Percentiles rank a stretch among this genome's conserved stretches.
Evolutionary conservation across 805 yeast genomes (phyloP).

Genomic region (Kazachstania martiniae): DNA sequence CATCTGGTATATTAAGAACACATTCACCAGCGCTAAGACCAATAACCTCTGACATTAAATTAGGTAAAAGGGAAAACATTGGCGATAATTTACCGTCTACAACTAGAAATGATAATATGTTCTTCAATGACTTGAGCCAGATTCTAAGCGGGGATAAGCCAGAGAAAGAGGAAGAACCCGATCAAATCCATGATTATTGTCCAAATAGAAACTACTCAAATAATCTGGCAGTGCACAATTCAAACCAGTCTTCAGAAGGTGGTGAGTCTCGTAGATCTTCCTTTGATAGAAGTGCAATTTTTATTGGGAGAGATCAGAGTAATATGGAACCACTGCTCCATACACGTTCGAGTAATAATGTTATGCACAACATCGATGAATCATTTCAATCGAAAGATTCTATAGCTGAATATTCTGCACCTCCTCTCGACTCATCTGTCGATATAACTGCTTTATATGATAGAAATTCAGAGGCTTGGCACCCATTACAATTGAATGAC

Average conservation of each 20-base stretch:
- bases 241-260: too few relatives aligned
- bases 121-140: conserved; percentile 19
- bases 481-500: conserved; percentile 15
- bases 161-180: conserved; percentile 3
- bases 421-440: conserved; percentile 24
- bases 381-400: conserved; percentile 26
- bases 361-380: too few relatives aligned
- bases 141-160: conserved; percentile 8
- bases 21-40: conserved; percentile 23
- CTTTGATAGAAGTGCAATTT: conserved; percentile 8
- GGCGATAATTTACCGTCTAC: conserved; percentile 18
- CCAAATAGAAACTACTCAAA: conserved; percentile 3
- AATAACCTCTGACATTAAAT: neutral
- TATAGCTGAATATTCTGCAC: conserved; percentile 9
- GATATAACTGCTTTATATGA: conserved; percentile 31
- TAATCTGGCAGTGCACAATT: too few relatives aligned
- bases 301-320: conserved; percentile 2
- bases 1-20: conserved; percentile 23
- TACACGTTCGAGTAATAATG: neutral
- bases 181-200: conserved; percentile 1
- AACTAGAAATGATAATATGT: conserved; percentile 14
- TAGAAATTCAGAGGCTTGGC: conserved; percentile 19
- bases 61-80: neutral
- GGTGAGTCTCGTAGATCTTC: too few relatives aligned
- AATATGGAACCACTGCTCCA: conserved; percentile 24